These are phyloP conservation scores for Larix kaempferi DNA, from an alignment of 75 land plant species.

Conservation along the genomic window DNA sequence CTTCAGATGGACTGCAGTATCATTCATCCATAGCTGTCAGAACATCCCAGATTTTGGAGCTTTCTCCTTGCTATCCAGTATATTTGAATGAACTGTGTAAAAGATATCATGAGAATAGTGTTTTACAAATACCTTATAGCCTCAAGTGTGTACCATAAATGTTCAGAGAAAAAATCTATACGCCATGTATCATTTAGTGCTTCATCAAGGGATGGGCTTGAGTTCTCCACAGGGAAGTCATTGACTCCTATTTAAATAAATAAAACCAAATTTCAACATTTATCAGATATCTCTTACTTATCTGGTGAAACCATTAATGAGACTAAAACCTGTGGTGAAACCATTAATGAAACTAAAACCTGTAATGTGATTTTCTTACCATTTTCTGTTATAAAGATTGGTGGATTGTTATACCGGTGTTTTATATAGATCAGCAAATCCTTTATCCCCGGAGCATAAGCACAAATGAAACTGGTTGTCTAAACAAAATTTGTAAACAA, in stretches of 20 bases:
- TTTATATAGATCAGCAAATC: conserved; percentile 30
- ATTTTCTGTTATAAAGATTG: conserved; percentile 46
- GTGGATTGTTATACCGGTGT: conserved; percentile 32
- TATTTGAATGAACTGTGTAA: too few relatives aligned
- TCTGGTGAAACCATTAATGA: not conserved
- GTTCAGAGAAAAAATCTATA: conserved; percentile 26
- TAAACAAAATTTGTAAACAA: not conserved
- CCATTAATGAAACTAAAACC: not conserved
- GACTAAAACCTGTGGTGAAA: not conserved
- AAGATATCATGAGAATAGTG: not conserved
- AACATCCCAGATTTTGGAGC: too few relatives aligned
- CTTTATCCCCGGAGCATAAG: conserved; percentile 27
- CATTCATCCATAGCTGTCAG: too few relatives aligned
- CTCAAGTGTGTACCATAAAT: conserved; percentile 18
- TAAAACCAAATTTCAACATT: not conserved
- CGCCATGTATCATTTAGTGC: conserved; percentile 27
- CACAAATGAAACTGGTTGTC: not conserved
- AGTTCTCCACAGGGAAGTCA: conserved; percentile 20
- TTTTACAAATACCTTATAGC: conserved; percentile 24
- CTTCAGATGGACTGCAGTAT: too few relatives aligned
- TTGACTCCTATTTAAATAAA: conserved; percentile 32
- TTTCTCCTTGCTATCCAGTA: too few relatives aligned
- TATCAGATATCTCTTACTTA: not conserved
- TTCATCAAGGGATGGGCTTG: conserved; percentile 16
- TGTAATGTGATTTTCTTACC: conserved; percentile 12